A percentile compares a stretch with the other conserved stretches of the same genome.
These are phyloP conservation scores for Margaritispora aquatica DNA, from an alignment of 495 filamentous ascomycete species.

Conservation along the genomic window DNA sequence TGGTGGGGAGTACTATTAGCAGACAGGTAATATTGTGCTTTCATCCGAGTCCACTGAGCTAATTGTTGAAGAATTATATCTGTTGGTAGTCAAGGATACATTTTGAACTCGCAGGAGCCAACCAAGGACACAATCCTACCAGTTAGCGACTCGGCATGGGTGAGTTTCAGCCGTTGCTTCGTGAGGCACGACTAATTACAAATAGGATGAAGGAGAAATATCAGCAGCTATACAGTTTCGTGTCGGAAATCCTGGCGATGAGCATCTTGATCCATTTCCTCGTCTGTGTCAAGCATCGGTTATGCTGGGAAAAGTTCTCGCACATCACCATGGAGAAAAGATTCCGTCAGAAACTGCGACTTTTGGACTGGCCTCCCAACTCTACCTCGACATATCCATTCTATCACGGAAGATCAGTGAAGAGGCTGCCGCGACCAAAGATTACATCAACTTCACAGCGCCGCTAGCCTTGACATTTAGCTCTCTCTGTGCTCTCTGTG, in stretches of 20 bases:
- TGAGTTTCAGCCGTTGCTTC: too few species aligned
- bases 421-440: constrained; percentile 3
- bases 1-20: constrained; percentile 49
- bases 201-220: constrained; percentile 17
- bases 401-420: constrained; percentile 14
- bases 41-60: not conserved
- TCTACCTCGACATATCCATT: constrained; percentile 22
- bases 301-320: constrained; percentile 34
- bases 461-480: constrained; percentile 12
- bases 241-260: constrained; percentile 15
- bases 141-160: constrained; percentile 39
- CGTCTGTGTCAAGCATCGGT: constrained; percentile 37
- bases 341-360: constrained; percentile 10
- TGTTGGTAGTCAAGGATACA: constrained; percentile 37
- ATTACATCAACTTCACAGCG: constrained; percentile 12
- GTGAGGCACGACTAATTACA: not conserved
- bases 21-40: constrained; percentile 28
- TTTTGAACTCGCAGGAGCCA: constrained; percentile 36
- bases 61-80: constrained; percentile 30
- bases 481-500: constrained; percentile 21
- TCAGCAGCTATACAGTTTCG: not conserved
- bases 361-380: constrained; percentile 16
- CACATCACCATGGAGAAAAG: constrained; percentile 19
- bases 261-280: constrained; percentile 27
- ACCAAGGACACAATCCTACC: constrained; percentile 33